Evolutionary conservation across 2,329 filamentous ascomycete genomes (phyloP).

Genomic region (Scytalidium lignicola): DNA sequence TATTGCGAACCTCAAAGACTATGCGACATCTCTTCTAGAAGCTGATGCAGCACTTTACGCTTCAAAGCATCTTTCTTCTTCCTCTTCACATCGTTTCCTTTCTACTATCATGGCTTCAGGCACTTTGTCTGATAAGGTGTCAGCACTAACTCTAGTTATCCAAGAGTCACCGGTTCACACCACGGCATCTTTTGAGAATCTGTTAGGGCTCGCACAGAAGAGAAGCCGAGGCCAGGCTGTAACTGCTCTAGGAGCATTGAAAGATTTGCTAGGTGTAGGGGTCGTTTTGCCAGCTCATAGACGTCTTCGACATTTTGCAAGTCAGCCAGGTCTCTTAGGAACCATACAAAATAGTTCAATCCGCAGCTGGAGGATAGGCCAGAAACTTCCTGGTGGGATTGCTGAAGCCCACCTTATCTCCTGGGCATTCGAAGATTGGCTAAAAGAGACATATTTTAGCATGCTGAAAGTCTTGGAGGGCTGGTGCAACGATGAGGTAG

Average conservation of each 20-base stretch:
- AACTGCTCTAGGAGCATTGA: conserved; percentile 84
- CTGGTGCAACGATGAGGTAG: conserved; percentile 93
- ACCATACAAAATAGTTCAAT: conserved; percentile 59
- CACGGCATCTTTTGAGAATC: conserved; percentile 77
- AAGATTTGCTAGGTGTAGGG: conserved; percentile 89
- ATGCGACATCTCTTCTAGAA: conserved; percentile 71
- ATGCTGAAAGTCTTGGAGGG: conserved; percentile 85
- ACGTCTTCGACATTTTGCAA: conserved; percentile 72
- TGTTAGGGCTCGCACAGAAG: conserved; percentile 81
- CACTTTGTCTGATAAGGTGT: conserved; percentile 95
- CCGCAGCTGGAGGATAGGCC: conserved; percentile 58
- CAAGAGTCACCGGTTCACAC: conserved; percentile 97
- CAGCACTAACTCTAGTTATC: conserved; percentile 85
- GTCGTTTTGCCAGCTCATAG: conserved; percentile 77
- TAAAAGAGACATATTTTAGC: conserved; percentile 91
- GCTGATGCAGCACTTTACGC: conserved; percentile 73
- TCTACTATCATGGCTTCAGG: conserved; percentile 95
- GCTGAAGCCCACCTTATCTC: conserved; percentile 73
- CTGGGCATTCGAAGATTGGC: conserved; percentile 93
- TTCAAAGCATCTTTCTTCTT: conserved; percentile 64
- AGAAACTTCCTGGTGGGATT: conserved; percentile 67
- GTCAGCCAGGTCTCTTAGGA: conserved; percentile 71
- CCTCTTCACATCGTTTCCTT: conserved; percentile 92
- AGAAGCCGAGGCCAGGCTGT: conserved; percentile 90
- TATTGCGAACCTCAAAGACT: conserved; percentile 56